Evolutionary conservation across 768 basidiomycete genomes (phyloP).

Genomic region (Xerocomellus amylosporus): DNA sequence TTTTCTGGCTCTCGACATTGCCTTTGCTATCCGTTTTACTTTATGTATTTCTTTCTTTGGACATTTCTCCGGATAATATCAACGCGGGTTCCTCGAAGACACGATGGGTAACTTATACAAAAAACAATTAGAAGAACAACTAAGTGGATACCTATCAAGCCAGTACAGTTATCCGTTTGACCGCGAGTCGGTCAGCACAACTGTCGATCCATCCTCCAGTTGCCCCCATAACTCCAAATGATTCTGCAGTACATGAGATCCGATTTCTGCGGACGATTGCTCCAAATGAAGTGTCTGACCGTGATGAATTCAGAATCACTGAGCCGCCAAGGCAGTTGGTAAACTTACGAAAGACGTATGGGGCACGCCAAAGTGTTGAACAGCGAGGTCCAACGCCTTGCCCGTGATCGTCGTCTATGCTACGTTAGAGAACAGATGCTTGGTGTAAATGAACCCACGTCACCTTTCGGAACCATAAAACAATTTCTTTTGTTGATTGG

Average conservation of each 20-base stretch:
- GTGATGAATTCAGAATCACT: constrained; percentile 18
- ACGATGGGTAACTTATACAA: neutral
- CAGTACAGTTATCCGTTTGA: neutral
- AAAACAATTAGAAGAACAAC: neutral
- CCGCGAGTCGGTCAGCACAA: constrained; percentile 16
- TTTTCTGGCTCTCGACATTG: neutral
- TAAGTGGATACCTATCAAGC: neutral
- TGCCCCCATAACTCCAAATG: constrained; percentile 48
- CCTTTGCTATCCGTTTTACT: constrained; percentile 14
- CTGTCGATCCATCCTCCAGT: constrained; percentile 49
- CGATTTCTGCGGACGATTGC: constrained; percentile 26
- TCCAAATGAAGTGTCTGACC: constrained; percentile 45
- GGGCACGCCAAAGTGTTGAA: constrained; percentile 21
- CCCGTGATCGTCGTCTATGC: constrained; percentile 54
- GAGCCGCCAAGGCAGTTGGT: neutral
- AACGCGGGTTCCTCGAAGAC: neutral
- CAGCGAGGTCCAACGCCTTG: constrained; percentile 57
- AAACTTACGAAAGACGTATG: constrained; percentile 14
- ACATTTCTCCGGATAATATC: constrained; percentile 18
- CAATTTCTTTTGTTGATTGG: constrained; percentile 37
- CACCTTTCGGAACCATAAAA: constrained; percentile 77
- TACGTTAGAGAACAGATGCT: constrained; percentile 1
- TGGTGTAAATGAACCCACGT: neutral
- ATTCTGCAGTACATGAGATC: constrained; percentile 40
- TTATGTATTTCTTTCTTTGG: constrained; percentile 17